Conservation (phyloP, 768 basidiomycete genomes). For the Suillus subalutaceus region DNA sequence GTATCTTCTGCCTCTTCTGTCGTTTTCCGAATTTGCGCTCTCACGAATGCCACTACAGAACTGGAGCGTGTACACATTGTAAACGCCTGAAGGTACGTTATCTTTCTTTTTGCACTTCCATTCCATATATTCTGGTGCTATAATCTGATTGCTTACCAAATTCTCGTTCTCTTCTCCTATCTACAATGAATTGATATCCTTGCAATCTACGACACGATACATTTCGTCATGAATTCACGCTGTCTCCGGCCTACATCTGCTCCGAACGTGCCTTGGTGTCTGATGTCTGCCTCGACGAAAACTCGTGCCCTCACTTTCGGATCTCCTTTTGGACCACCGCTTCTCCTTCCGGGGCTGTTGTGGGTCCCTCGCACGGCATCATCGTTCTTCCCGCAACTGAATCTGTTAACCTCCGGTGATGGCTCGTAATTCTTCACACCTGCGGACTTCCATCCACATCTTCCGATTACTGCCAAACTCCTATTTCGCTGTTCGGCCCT, state of each 20-base stretch:
- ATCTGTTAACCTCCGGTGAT: slow-evolving; percentile 27
- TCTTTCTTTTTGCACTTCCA: slow-evolving; percentile 14
- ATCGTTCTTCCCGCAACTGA: slow-evolving; percentile 27
- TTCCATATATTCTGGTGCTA: neutral
- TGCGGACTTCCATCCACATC: neutral
- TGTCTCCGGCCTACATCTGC: slow-evolving; percentile 19
- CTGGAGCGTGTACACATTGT: slow-evolving; percentile 85
- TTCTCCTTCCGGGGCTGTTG: slow-evolving; percentile 6
- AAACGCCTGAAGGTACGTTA: slow-evolving; percentile 80
- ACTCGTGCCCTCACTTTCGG: slow-evolving; percentile 5
- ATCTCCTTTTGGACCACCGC: neutral
- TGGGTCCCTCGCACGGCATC: slow-evolving; percentile 6
- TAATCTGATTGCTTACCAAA: slow-evolving; percentile 24
- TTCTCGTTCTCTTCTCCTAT: slow-evolving; percentile 15
- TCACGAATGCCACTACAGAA: slow-evolving; percentile 43
- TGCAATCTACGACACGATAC: slow-evolving; percentile 18
- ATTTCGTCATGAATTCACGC: slow-evolving; percentile 18
- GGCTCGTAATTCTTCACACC: slow-evolving; percentile 5
- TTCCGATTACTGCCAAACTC: neutral
- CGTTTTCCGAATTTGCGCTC: slow-evolving; percentile 13
- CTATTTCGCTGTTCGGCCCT: neutral
- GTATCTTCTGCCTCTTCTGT: slow-evolving; percentile 9
- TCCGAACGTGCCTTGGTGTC: slow-evolving; percentile 22
- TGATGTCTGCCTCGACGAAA: slow-evolving; percentile 7
- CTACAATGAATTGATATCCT: slow-evolving; percentile 17